These are phyloP conservation scores for Hordeum pubiflorum DNA, from an alignment of 202 grass and related monocot genomes.

Conservation along the genomic window DNA sequence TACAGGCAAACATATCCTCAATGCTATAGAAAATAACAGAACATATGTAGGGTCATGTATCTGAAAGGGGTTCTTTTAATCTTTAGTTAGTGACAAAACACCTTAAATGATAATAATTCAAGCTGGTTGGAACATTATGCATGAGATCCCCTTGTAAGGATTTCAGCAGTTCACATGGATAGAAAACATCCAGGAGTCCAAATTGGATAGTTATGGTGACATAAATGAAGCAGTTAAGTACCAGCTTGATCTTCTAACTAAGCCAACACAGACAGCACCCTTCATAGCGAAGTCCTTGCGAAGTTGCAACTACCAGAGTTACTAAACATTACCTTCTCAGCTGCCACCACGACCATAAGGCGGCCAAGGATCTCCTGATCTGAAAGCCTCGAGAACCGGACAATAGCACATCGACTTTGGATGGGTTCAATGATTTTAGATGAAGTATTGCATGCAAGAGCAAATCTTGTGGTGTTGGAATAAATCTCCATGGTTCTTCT, in stretches of 20 bases:
- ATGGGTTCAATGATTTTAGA: constrained; percentile 99
- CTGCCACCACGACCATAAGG: constrained; percentile 75
- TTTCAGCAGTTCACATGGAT: neutral
- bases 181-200: neutral
- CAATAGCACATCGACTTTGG: constrained; percentile 91
- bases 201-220: neutral
- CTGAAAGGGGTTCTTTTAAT: neutral
- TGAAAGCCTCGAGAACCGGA: constrained; percentile 83
- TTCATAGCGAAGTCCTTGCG: neutral
- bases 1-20: neutral
- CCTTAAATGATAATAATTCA: neutral
- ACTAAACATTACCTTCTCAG: constrained; percentile 65
- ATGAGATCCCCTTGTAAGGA: neutral
- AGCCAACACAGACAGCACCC: neutral
- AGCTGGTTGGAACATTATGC: neutral
- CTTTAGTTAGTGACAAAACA: neutral
- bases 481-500: constrained; percentile 99
- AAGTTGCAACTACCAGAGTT: neutral
- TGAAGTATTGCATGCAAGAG: constrained; percentile 89
- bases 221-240: neutral
- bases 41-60: neutral
- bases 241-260: neutral
- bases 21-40: neutral
- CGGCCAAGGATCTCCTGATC: constrained; percentile 83
- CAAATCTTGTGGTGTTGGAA: constrained; percentile 89